phyloP scores from a whole-genome alignment of 768 basidiomycete genomes.

The Phlegmacium glaucopus region DNA sequence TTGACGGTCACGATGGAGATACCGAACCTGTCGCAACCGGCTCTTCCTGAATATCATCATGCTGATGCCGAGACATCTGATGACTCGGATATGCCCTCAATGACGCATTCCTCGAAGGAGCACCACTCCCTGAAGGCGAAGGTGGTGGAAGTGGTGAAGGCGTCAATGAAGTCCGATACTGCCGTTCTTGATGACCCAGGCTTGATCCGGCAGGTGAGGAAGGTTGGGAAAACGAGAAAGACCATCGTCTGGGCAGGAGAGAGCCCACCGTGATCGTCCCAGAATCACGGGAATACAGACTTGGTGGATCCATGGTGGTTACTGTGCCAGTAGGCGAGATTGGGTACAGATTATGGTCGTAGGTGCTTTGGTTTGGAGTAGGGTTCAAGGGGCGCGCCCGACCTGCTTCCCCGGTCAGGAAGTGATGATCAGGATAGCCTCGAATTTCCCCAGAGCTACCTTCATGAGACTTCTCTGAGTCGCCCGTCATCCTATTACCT shows the following conservation, averaged over 20 bases:
- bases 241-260: conserved; percentile 36
- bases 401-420: conserved; percentile 13
- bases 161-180: conserved; percentile 8
- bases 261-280: conserved; percentile 37
- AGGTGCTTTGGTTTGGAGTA: conserved; percentile 44
- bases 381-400: conserved; percentile 45
- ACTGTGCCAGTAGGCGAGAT: conserved; percentile 38
- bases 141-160: conserved; percentile 15
- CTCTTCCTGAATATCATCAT: conserved; percentile 20
- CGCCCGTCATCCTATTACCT: conserved; percentile 9
- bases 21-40: conserved; percentile 10
- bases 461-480: conserved; percentile 2
- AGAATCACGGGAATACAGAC: conserved; percentile 31
- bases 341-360: conserved; percentile 42
- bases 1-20: neutral
- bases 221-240: conserved; percentile 29
- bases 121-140: conserved; percentile 10
- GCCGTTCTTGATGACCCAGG: conserved; percentile 13
- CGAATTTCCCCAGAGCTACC: neutral
- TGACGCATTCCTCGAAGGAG: conserved; percentile 17
- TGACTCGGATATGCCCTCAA: conserved; percentile 13
- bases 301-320: conserved; percentile 26
- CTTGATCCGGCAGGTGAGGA: conserved; percentile 22
- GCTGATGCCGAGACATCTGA: conserved; percentile 12
- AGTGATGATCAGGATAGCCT: conserved; percentile 9